A percentile compares a stretch with the other conserved stretches of the same genome.
phyloP scores from a whole-genome alignment of 805 yeast species.

The Metschnikowia continentalis region DNA sequence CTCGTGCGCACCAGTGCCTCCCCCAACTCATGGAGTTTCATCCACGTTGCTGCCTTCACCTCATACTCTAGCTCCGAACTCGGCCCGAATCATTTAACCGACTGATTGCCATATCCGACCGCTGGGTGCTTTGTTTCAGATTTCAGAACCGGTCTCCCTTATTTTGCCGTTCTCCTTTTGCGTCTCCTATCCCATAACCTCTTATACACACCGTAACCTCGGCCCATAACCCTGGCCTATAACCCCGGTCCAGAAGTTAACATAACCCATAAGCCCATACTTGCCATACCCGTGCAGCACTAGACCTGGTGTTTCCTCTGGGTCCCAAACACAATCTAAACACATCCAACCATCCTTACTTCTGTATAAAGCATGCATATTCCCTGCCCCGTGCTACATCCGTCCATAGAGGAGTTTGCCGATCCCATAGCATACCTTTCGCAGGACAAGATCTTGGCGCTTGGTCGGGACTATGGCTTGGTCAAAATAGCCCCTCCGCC shows the following conservation, averaged over 20 bases:
- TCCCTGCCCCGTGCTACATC: slow-evolving; percentile 48
- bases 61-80: not conserved
- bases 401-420: slow-evolving; percentile 41
- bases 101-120: not conserved
- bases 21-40: not conserved
- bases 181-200: too few relatives aligned
- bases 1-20: not conserved
- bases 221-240: too few relatives aligned
- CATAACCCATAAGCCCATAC: too few relatives aligned
- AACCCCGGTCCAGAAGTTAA: too few relatives aligned
- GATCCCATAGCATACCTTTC: slow-evolving; percentile 50
- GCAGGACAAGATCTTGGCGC: slow-evolving; percentile 30
- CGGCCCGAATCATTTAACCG: not conserved
- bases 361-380: not conserved
- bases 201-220: too few relatives aligned
- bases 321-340: too few relatives aligned
- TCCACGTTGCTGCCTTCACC: not conserved
- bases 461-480: slow-evolving; percentile 49
- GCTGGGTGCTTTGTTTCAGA: too few relatives aligned
- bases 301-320: too few relatives aligned
- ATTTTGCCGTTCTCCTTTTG: too few relatives aligned
- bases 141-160: too few relatives aligned
- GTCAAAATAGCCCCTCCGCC: slow-evolving; percentile 50
- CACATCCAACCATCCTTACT: not conserved
- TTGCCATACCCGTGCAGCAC: too few relatives aligned